Conservation (phyloP, 495 filamentous ascomycete species). For the Penicillium arizonense region DNA sequence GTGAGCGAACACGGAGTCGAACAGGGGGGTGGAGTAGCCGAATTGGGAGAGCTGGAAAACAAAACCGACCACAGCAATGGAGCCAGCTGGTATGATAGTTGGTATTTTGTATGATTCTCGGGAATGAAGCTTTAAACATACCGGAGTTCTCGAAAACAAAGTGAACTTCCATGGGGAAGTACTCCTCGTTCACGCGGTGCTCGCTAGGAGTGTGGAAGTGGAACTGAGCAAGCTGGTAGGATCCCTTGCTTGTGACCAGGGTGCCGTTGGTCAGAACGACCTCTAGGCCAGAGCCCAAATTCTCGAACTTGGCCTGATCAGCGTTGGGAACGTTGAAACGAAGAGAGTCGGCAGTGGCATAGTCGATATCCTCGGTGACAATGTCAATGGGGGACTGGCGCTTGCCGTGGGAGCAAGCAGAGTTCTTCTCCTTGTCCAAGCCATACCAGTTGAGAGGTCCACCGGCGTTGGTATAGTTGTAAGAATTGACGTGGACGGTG, state of each 20-base stretch:
- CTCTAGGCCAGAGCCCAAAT: constrained; percentile 60
- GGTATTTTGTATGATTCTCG: background rate
- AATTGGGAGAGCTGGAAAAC: constrained; percentile 55
- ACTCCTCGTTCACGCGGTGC: constrained; percentile 56
- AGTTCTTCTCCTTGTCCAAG: constrained; percentile 34
- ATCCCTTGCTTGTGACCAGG: constrained; percentile 36
- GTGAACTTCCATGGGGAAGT: constrained; percentile 62
- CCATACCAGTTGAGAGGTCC: constrained; percentile 61
- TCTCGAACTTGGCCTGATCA: constrained; percentile 52
- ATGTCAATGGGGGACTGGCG: constrained; percentile 64
- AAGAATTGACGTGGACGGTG: constrained; percentile 14
- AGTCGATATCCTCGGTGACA: constrained; percentile 36
- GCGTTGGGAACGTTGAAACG: constrained; percentile 39
- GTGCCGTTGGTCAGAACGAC: constrained; percentile 46
- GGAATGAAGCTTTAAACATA: constrained; percentile 17
- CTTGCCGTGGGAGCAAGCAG: constrained; percentile 50
- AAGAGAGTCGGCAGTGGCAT: constrained; percentile 23
- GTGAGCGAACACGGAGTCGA: constrained; percentile 53
- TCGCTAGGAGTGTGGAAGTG: constrained; percentile 72
- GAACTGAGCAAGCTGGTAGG: constrained; percentile 60
- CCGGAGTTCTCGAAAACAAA: constrained; percentile 57
- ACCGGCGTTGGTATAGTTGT: constrained; percentile 45
- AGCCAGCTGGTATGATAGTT: constrained; percentile 14
- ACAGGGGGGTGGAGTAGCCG: constrained; percentile 42
- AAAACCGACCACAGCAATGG: constrained; percentile 57